Conservation (phyloP, 2,329 filamentous ascomycete genomes). For the Microcyclospora pomicola region DNA sequence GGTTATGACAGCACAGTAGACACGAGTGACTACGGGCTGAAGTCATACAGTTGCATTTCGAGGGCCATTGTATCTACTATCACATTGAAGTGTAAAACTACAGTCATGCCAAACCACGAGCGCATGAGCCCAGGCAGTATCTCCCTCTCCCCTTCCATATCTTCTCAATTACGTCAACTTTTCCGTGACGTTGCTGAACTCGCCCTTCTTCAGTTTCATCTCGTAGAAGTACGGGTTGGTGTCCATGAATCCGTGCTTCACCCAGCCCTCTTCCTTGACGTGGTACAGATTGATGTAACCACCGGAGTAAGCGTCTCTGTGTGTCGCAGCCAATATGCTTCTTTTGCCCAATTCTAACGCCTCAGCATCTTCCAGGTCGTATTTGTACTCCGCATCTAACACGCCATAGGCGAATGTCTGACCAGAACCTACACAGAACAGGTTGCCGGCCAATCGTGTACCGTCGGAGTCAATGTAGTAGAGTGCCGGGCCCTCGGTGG, state of each 20-base stretch:
- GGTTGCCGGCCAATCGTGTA: conserved; percentile 78
- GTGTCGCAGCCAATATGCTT: conserved; percentile 90
- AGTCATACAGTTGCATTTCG: too few relatives aligned
- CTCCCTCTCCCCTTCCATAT: not conserved
- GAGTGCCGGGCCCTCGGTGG: conserved; percentile 86
- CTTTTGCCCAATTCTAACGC: conserved; percentile 81
- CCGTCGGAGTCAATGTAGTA: conserved; percentile 99
- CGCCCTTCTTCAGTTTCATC: conserved; percentile 67
- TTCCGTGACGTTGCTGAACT: conserved; percentile 91
- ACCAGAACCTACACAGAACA: conserved; percentile 96
- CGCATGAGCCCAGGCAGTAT: not conserved
- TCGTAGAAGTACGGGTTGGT: conserved; percentile 54
- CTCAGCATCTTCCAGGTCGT: conserved; percentile 75
- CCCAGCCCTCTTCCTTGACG: conserved; percentile 97
- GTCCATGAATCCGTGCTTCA: conserved; percentile 95
- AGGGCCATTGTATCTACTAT: conserved; percentile 1
- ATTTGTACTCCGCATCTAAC: conserved; percentile 85
- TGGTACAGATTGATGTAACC: conserved; percentile 98
- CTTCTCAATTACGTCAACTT: conserved; percentile 33
- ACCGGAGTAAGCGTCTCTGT: conserved; percentile 96
- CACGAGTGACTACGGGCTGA: too few relatives aligned
- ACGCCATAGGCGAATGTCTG: conserved; percentile 99
- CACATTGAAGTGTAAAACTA: conserved; percentile 3
- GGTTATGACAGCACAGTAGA: too few relatives aligned
- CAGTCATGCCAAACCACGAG: not conserved